These are phyloP conservation scores for Hibiscus trionum DNA, from an alignment of 345 rosid species.

Conservation along the genomic window DNA sequence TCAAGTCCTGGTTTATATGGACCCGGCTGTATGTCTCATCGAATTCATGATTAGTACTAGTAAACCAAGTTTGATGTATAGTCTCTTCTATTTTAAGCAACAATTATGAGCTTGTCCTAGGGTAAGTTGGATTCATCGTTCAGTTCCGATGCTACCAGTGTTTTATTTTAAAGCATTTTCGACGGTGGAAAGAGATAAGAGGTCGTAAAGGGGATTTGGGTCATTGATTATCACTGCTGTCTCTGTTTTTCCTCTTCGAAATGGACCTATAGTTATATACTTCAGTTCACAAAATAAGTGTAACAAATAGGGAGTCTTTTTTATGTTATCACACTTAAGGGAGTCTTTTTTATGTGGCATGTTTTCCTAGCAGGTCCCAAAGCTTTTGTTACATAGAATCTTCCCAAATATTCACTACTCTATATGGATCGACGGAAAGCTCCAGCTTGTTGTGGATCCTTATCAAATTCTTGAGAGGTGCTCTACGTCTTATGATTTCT, in stretches of 20 bases:
- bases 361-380: slow-evolving; percentile 58
- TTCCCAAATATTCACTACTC: slow-evolving; percentile 72
- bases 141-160: not conserved
- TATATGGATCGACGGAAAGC: slow-evolving; percentile 93
- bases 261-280: not conserved
- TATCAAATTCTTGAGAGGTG: slow-evolving; percentile 87
- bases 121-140: not conserved
- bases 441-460: slow-evolving; percentile 79
- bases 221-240: not conserved
- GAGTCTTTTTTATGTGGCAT: slow-evolving; percentile 8
- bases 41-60: not conserved
- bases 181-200: not conserved
- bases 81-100: not conserved
- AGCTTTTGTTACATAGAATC: slow-evolving; percentile 77
- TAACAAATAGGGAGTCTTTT: not conserved
- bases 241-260: not conserved
- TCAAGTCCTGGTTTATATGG: not conserved
- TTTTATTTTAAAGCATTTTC: not conserved
- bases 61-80: not conserved
- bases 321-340: not conserved
- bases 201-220: not conserved
- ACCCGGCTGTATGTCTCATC: not conserved
- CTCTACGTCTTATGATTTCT: slow-evolving; percentile 9
- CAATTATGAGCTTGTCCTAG: not conserved
- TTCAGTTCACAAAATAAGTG: not conserved